Base-by-base conservation (phyloP, 345 rosid genomes). In the Eucalyptus sp. region DNA sequence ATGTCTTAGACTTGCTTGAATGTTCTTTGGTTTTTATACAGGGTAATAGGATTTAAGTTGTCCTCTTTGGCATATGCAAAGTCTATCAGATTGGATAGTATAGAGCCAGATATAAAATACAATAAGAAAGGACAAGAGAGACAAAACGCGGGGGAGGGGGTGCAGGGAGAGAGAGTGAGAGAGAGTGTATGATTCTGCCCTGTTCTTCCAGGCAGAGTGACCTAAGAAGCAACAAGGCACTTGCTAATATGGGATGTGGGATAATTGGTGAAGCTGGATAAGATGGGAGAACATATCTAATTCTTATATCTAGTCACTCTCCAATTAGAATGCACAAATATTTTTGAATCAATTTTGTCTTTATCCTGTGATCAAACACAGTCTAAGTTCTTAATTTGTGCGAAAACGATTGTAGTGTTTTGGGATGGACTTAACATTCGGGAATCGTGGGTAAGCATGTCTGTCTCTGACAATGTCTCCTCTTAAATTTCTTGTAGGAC, bases 401-500 rank as follows among this genome's bases (percentile, higher is more conserved):
- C 2, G 15, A 25, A 60, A 60, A 25, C 14, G 2, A 25, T 15
- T 25, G 52, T 10, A 25, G 66, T 60, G 66, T 60, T 24, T 60
- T 12, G 52, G 66, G 31, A 60, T 60, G 66, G 66, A 60, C 66
- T 25, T 60, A 25, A 25, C 66, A 60, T 25, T 25, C 15, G 13
- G 29, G n/a, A 25, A 51, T 51, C 54, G 1, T 51, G 54, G 54
- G 3, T 51, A 51, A 16, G 54, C 54, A 51, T 37, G 54, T 18
- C 81, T 71, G 13, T 33, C 46, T 71, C 4, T 33, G 81, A 71
- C 46, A 71, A 18, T 33, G 4, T 71, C 81, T 33, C 25, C 41
- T 71, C 81, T 71, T 33, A 71, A 62, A 88, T 76, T 90, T 62
- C 76, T 80, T 92, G 90, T 81, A 97, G 98, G 99, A 97, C 92